Evolutionary conservation across 495 filamentous ascomycete species (phyloP), one percentile per base, ranked within the genome.

Genomic region (Amphirosellinia nigrospora): DNA sequence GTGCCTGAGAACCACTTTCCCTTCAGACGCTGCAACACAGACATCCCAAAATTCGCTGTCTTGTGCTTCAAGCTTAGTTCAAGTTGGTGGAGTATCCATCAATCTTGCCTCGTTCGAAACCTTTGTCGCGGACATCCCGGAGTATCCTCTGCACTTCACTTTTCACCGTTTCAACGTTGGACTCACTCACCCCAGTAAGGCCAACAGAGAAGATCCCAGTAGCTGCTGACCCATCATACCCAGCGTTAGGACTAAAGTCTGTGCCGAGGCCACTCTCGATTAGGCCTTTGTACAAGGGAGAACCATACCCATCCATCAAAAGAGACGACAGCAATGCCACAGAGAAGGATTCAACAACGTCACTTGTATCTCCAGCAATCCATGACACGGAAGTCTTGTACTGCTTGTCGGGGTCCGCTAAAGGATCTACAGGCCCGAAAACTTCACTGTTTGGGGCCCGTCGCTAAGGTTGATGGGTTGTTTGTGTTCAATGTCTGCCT

Each of bases 1-100:
- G 93, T 86, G 16, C 96, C 96, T 67, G 96, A 96, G 79, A 98
- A 97, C 96, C 96, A 99, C 34, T 89, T 89, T 4, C 93, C 90
- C 64, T 96, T 92, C 65, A 97, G 84, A 55, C 94, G 86, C 72
- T 97, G 92, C 84, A 98, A 91, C 2, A 99, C 81, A 52, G 89
- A 89, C 86, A 98, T 92, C 28, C 96, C 96, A 75, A 99, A 98
- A 72, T 92, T 92, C 41, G 96, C 92, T 1, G 93, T 97, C 81
- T 98, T 98, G 80, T 98, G 95, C 75, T 97, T 96, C 30, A 98
- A 82, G 11, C 88, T 85, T 41, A 99, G 85, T 74, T 99, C 96
- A 11, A 98, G 84, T 79, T 97, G 94, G 78, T 99, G 96, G 46
- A 98, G 86, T 96, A 91, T 21, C 96, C 96, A 68, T 96, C 93